Evolutionary conservation across 768 basidiomycete genomes (phyloP).

Genomic region (Trametes meyenii): DNA sequence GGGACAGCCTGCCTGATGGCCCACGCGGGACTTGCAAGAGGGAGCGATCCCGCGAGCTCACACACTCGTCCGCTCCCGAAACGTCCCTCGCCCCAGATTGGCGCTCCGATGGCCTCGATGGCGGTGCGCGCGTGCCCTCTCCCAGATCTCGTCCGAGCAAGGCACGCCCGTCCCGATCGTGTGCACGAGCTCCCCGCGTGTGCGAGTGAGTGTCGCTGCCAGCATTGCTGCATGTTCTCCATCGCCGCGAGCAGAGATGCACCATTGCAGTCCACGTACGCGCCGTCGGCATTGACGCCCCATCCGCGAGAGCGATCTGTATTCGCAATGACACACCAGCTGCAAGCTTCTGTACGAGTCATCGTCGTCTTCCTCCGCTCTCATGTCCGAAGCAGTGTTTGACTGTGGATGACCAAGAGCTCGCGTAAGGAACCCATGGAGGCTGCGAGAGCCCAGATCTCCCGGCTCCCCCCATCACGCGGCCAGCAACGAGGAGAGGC

Average conservation of each 20-base stretch:
- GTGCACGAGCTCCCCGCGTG: background rate
- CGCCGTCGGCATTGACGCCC: slow-evolving; percentile 9
- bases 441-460: background rate
- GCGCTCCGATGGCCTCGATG: slow-evolving; percentile 15
- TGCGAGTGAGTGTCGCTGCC: background rate
- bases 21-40: background rate
- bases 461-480: background rate
- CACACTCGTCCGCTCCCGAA: background rate
- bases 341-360: slow-evolving; percentile 1
- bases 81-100: slow-evolving; percentile 14
- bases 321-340: background rate
- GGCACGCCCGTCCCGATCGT: background rate
- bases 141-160: slow-evolving; percentile 11
- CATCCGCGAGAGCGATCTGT: slow-evolving; percentile 3
- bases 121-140: slow-evolving; percentile 5
- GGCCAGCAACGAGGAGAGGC: background rate
- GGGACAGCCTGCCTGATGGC: slow-evolving; percentile 20
- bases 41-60: slow-evolving; percentile 11
- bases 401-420: background rate
- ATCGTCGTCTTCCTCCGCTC: slow-evolving; percentile 8
- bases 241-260: background rate
- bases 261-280: background rate
- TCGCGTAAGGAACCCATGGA: background rate
- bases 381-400: slow-evolving; percentile 18
- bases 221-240: background rate